A percentile compares a stretch with the other conserved stretches of the same genome.
phyloP scores from a whole-genome alignment of 2,329 filamentous ascomycete species.

The Fusarium musae region DNA sequence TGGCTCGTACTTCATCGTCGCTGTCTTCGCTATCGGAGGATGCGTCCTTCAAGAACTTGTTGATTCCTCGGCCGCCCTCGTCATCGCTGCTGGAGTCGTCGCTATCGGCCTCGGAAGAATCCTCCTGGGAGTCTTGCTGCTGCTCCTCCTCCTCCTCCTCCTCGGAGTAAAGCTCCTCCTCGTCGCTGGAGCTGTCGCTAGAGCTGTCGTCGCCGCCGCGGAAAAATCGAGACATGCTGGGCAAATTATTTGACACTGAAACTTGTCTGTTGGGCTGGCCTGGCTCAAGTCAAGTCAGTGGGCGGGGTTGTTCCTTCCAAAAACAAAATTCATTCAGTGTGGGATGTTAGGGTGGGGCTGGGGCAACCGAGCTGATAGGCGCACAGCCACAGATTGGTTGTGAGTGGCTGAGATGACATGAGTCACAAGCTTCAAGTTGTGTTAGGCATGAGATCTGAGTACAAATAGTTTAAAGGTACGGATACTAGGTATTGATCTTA shows the following conservation, averaged over 20 bases:
- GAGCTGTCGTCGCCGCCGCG: constrained; percentile 92
- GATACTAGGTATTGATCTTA: no score
- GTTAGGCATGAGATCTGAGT: no score
- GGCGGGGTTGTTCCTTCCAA: constrained; percentile 51
- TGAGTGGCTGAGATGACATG: constrained; percentile 20
- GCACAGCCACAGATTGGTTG: constrained; percentile 21
- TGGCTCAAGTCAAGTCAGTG: constrained; percentile 47
- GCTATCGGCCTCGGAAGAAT: constrained; percentile 62
- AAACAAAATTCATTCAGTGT: constrained; percentile 52
- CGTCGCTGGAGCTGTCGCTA: constrained; percentile 93
- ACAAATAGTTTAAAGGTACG: no score
- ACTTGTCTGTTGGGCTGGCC: constrained; percentile 42
- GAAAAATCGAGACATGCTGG: constrained; percentile 96
- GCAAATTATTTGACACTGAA: constrained; percentile 45
- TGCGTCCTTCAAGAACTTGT: constrained; percentile 84
- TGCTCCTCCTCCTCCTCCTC: constrained; percentile 61
- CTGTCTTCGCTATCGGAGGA: constrained; percentile 82
- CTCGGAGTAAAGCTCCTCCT: constrained; percentile 88
- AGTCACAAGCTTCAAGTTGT: background rate
- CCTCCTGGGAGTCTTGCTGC: constrained; percentile 56
- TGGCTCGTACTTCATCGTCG: constrained; percentile 84
- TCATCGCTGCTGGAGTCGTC: constrained; percentile 67
- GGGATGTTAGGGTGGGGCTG: constrained; percentile 52
- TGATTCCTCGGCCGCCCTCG: constrained; percentile 77
- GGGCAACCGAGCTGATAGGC: constrained; percentile 50